Percentiles rank a stretch among this genome's conserved stretches.
These are phyloP conservation scores for Ophiocordyceps camponoti-floridani DNA, from an alignment of 2,329 filamentous ascomycete genomes.

Conservation along the genomic window DNA sequence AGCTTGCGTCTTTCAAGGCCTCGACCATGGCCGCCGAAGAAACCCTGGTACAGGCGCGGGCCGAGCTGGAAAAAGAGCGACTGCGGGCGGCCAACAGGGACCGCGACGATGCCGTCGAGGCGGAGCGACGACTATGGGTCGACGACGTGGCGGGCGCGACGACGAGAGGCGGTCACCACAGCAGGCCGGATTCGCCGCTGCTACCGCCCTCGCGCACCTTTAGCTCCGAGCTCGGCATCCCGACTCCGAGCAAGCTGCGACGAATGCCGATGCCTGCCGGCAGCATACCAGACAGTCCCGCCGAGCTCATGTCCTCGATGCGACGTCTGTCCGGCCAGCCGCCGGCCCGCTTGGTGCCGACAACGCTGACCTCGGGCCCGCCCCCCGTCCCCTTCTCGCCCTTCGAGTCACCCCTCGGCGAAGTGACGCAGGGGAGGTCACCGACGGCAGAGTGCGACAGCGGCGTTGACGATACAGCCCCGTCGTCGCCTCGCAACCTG, in stretches of 20 bases:
- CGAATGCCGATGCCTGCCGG: slow-evolving; percentile 25
- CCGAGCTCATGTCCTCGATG: slow-evolving; percentile 19
- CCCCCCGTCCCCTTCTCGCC: slow-evolving; percentile 25
- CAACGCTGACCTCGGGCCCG: slow-evolving; percentile 17
- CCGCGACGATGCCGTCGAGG: slow-evolving; percentile 16
- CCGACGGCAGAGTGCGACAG: slow-evolving; percentile 30
- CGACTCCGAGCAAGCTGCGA: slow-evolving; percentile 17
- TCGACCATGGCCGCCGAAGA: slow-evolving; percentile 49
- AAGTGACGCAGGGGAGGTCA: slow-evolving; percentile 16
- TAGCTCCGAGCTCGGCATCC: slow-evolving; percentile 33
- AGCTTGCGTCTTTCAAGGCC: slow-evolving; percentile 43
- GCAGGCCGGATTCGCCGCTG: slow-evolving; percentile 35
- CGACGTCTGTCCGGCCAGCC: slow-evolving; percentile 34
- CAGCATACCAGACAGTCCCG: slow-evolving; percentile 24
- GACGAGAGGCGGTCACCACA: slow-evolving; percentile 21
- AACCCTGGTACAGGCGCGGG: slow-evolving; percentile 36
- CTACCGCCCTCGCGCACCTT: slow-evolving; percentile 32
- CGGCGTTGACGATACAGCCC: slow-evolving; percentile 24
- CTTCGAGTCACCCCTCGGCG: slow-evolving; percentile 20
- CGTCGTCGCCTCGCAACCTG: slow-evolving; percentile 47
- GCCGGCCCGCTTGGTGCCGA: slow-evolving; percentile 6
- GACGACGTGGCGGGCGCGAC: slow-evolving; percentile 27
- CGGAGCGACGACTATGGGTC: slow-evolving; percentile 29
- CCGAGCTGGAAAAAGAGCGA: slow-evolving; percentile 30
- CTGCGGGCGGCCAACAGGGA: slow-evolving; percentile 14